Base-by-base conservation (phyloP, 352 stramenopile species). In the Blastocystis sp. region DNA sequence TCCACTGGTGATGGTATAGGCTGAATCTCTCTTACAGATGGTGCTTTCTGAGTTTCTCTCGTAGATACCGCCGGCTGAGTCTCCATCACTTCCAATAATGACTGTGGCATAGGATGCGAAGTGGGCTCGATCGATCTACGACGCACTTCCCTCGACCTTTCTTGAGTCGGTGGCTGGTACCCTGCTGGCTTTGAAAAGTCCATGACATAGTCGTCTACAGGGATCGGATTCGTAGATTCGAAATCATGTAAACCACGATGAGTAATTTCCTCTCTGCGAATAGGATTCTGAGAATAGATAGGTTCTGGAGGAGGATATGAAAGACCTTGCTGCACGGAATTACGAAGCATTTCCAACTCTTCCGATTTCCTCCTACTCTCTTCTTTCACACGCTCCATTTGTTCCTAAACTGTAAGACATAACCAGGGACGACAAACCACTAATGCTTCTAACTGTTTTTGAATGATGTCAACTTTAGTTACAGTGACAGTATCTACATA, bases 301-400 rank as follows among this genome's bases (percentile, higher is more conserved):
- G 27, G 63, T 19, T 37, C 32, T n/a, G 5, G 32, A 46, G 29
- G 63, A 51, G 63, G 63, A 35, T 19, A 32, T 4, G 24, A 2
- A 24, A 52, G 63, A 29, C 9, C 21, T 51, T n/a, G 35, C 67
- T 80, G 61, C 71, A 83, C 39, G 56, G 46, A 65, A 29, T 54
- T 29, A 39, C 71, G 71, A 43, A 83, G 71, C 16, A 63, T 49
- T 27, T 83, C 71, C 71, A 83, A 43, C 51, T 83, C 71, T 43
- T 83, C 71, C 12, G 71, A 83, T 42, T 83, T 83, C 24, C 71
- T 27, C 43, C 71, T 29, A 46, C 51, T 83, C 71, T 83, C 71
- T 37, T 83, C 71, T 42, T 83, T 83, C 46, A 83, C 71, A 14
- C 58, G 56, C 32, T 83, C 71, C 71, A 83, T 83, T 66, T 83